Evolutionary conservation across 2,329 filamentous ascomycete genomes (phyloP), one percentile per base, ranked within the genome.

Genomic region (Colletotrichum nymphaeae): DNA sequence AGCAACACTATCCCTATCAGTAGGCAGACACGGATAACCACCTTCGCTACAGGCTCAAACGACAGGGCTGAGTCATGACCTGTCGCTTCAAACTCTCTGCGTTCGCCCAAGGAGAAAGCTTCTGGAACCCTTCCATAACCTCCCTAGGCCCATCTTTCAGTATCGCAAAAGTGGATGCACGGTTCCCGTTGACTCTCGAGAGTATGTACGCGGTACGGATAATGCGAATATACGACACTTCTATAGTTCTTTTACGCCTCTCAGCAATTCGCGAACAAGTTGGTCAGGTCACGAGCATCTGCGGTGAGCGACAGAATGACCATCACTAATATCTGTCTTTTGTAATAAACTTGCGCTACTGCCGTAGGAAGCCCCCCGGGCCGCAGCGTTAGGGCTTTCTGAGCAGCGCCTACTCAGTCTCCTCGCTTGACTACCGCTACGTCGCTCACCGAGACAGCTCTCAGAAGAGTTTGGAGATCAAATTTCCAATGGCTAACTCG

Each of bases 61-160:
- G 28, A 37, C 67, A 73, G 57, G 68, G 72, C 55, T 73, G 72
- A 72, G 63, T 74, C 72, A 72, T 72, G 72, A 63, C 26, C 56
- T 68, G 52, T 72, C 68, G 55, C 59, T 72, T 35, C 52, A 30
- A 74, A 59, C 52, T 53, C 52, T 58, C 14, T 30, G 3, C 52
- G 35, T 53, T 63, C 42, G 5, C 26, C 24, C n/a, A 53, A 56
- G 14, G 14, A 65, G 46, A 55, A 35, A 59, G 69, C 57, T 74
- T 72, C 72, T 74, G 69, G 72, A 72, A 74, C 58, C 26, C 53
- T 74, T 72, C 56, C 22, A 52, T 30, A 55, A 26, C 42, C 22
- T 72, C 66, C 42, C 30, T 53, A 28, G 22, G 42, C 37, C 28
- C 12, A 32, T 32, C 30, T 32, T 32, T 32, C 6, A 46, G 9